Percentiles rank a stretch among this genome's conserved stretches.
Evolutionary conservation across 139 green algal species (phyloP).

Genomic region (Gonium pectorale): DNA sequence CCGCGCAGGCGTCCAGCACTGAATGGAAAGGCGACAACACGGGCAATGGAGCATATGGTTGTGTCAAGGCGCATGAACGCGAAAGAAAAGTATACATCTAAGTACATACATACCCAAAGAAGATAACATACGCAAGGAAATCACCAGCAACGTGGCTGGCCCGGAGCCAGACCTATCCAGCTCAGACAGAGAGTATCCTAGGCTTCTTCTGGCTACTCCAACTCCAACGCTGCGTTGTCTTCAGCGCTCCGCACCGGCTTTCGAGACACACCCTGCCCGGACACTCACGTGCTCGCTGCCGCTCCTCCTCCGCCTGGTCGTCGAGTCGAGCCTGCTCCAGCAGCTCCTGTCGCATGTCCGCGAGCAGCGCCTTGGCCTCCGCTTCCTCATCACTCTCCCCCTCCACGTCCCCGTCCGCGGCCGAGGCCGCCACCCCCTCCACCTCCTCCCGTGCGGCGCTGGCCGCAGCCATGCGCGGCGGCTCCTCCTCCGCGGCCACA

Average conservation of each 20-base stretch:
- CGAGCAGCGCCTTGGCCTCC: neutral
- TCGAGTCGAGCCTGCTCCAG: neutral
- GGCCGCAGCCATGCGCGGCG: too few species aligned
- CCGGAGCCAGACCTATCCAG: neutral
- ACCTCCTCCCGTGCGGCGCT: too few species aligned
- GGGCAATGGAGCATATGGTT: too few species aligned
- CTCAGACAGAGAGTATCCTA: neutral
- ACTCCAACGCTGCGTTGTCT: neutral
- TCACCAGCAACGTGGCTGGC: neutral
- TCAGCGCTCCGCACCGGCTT: neutral
- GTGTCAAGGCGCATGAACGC: neutral
- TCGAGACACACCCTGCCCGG: neutral
- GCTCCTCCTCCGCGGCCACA: too few species aligned
- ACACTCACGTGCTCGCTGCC: slow-evolving; percentile 5
- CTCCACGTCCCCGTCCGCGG: neutral
- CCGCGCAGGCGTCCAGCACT: neutral
- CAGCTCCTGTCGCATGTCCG: slow-evolving; percentile 6
- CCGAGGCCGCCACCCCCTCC: too few species aligned
- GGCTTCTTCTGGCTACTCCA: neutral
- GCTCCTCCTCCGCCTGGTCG: slow-evolving; percentile 6
- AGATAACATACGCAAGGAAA: neutral
- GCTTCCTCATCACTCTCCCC: neutral
- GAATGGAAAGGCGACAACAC: neutral
- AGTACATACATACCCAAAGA: neutral
- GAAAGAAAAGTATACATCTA: neutral